These are phyloP conservation scores for Chrysopogon serrulatus DNA, from an alignment of 176 grass and related monocot species.

Conservation along the genomic window DNA sequence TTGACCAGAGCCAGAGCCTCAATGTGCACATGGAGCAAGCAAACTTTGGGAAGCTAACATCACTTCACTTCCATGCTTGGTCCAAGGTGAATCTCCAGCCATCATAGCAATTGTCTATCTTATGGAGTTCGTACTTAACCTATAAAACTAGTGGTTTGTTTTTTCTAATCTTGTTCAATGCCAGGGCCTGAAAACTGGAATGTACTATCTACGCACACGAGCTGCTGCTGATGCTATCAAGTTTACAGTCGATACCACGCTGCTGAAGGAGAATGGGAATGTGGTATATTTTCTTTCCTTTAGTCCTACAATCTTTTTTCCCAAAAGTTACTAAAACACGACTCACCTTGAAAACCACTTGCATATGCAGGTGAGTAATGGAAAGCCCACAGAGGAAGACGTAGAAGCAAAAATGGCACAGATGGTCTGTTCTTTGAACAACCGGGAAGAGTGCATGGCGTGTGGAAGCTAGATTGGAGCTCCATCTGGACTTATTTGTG, in stretches of 20 bases:
- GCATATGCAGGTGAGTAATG: conserved; percentile 31
- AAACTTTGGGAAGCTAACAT: conserved; percentile 95
- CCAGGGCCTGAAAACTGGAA: conserved; percentile 96
- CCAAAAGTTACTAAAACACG: neutral
- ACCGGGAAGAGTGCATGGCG: conserved; percentile 79
- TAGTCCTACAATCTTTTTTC: neutral
- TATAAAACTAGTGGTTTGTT: neutral
- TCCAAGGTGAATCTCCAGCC: conserved; percentile 57
- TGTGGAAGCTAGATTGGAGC: conserved; percentile 75
- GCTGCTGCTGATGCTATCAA: conserved; percentile 94
- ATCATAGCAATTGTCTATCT: neutral
- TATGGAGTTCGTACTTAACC: neutral
- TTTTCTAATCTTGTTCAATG: neutral
- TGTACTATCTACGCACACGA: conserved; percentile 94
- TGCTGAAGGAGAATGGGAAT: conserved; percentile 42
- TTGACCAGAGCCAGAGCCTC: conserved; percentile 98
- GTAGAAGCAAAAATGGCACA: conserved; percentile 91
- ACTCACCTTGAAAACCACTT: neutral
- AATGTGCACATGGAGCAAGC: conserved; percentile 99
- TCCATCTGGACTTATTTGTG: neutral
- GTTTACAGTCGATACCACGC: conserved; percentile 82
- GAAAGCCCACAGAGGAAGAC: conserved; percentile 38
- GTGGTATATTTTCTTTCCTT: neutral
- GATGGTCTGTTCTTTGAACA: conserved; percentile 85
- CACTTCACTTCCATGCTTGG: conserved; percentile 95